Conservation (phyloP, 257 asterid species). For the Asclepias syriaca region DNA sequence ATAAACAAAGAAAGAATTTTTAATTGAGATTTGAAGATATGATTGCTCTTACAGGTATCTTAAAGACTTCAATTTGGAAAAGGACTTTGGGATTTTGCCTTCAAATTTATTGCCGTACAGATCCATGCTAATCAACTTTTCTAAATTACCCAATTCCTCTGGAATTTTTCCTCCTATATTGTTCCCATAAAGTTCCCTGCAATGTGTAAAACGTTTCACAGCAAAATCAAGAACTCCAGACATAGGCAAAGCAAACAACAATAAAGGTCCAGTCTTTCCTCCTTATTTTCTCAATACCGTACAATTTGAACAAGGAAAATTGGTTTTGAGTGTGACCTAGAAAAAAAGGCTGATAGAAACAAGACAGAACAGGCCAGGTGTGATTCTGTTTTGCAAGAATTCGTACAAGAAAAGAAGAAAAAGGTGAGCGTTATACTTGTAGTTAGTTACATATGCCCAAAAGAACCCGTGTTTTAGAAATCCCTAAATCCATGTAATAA, state of each 20-base stretch:
- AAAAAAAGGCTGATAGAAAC: not conserved
- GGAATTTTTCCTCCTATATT: conserved; percentile 65
- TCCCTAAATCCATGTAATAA: not conserved
- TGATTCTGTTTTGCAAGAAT: conserved; percentile 5
- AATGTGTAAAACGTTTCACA: conserved; percentile 19
- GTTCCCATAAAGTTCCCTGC: conserved; percentile 76
- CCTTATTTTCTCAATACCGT: not conserved
- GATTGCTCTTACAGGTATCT: conserved; percentile 58
- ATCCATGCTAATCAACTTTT: conserved; percentile 74
- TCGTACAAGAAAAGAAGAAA: conserved; percentile 12
- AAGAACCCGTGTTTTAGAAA: not conserved
- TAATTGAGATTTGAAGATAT: not conserved
- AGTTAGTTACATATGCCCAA: not conserved
- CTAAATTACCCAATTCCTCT: conserved; percentile 63
- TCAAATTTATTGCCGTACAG: conserved; percentile 59
- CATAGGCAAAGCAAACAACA: not conserved
- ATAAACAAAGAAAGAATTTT: not conserved
- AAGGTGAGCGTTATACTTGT: not conserved
- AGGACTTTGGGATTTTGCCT: conserved; percentile 62
- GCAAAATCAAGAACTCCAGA: not conserved
- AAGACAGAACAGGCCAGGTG: conserved; percentile 18
- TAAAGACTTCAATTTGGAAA: conserved; percentile 64
- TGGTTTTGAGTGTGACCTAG: not conserved
- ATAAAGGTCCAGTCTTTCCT: conserved; percentile 1
- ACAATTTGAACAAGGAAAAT: not conserved